Evolutionary conservation across 805 yeast genomes (phyloP).

Genomic region (Wickerhamiella allomyrinae): DNA sequence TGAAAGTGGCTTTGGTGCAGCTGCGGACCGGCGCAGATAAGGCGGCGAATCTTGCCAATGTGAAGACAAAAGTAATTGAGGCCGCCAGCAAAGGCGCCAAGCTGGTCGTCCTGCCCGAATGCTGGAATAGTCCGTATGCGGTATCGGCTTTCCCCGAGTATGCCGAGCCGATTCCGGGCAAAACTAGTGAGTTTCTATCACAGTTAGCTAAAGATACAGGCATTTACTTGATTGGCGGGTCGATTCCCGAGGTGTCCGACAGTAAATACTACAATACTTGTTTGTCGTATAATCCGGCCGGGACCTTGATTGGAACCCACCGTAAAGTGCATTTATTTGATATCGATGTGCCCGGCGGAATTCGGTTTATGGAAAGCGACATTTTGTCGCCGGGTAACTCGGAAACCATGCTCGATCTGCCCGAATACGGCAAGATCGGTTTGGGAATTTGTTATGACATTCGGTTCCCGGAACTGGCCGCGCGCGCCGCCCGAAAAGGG

Average conservation of each 20-base stretch:
- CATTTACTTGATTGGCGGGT: conserved; percentile 73
- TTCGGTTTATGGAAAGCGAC: conserved; percentile 70
- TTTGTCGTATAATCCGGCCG: conserved; percentile 54
- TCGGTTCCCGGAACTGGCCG: conserved; percentile 61
- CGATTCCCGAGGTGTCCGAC: conserved; percentile 64
- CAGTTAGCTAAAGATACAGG: conserved; percentile 48
- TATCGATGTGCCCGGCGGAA: conserved; percentile 81
- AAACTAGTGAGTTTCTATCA: conserved; percentile 44
- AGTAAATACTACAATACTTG: conserved; percentile 56
- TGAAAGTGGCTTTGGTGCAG: conserved; percentile 77
- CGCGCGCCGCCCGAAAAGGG: conserved; percentile 50
- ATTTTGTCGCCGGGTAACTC: conserved; percentile 66
- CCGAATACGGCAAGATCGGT: conserved; percentile 58
- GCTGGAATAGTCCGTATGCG: conserved; percentile 91
- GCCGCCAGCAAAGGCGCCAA: conserved; percentile 58
- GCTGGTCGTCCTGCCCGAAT: conserved; percentile 80
- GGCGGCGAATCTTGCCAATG: conserved; percentile 57
- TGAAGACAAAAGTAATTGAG: conserved; percentile 42
- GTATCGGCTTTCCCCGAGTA: conserved; percentile 75
- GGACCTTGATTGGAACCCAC: conserved; percentile 73
- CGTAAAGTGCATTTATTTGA: conserved; percentile 87
- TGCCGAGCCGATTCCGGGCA: conserved; percentile 73
- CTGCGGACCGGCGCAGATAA: conserved; percentile 73
- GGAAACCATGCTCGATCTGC: conserved; percentile 61
- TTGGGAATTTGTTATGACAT: conserved; percentile 82